Percentiles rank a stretch among this genome's conserved stretches.
Evolutionary conservation across 1,139 yeast genomes (phyloP).

Genomic region (Oligophagozyma castellii): DNA sequence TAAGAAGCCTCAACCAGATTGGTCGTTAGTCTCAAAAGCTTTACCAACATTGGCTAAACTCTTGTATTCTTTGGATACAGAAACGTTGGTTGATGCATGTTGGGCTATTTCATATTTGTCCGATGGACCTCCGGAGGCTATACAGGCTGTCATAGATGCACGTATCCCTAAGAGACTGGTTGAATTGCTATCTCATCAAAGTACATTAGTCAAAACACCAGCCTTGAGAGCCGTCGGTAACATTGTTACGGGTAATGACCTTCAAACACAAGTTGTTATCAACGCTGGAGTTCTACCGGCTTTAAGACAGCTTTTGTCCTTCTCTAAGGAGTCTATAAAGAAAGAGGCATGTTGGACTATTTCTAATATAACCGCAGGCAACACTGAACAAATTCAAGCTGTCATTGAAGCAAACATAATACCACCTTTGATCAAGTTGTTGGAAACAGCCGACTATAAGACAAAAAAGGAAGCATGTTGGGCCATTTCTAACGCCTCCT

Average conservation of each 20-base stretch:
- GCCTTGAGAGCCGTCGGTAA: conserved; percentile 96
- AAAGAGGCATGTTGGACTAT: conserved; percentile 99
- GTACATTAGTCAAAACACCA: conserved; percentile 87
- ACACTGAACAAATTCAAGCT: conserved; percentile 88
- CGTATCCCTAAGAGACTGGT: conserved; percentile 91
- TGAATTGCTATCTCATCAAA: conserved; percentile 71
- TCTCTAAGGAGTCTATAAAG: conserved; percentile 83
- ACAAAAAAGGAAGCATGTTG: conserved; percentile 98
- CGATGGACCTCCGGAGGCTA: conserved; percentile 86
- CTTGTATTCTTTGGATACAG: conserved; percentile 81
- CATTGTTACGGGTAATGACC: conserved; percentile 92
- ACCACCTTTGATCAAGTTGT: conserved; percentile 79
- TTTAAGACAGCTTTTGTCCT: conserved; percentile 61
- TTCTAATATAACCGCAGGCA: conserved; percentile 96
- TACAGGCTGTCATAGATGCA: conserved; percentile 94
- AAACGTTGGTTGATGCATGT: conserved; percentile 91
- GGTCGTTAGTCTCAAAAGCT: conserved; percentile 77
- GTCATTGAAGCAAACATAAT: conserved; percentile 89
- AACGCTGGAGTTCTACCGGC: conserved; percentile 88
- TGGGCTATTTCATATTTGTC: conserved; percentile 96
- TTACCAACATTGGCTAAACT: conserved; percentile 86
- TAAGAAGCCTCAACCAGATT: conserved; percentile 89
- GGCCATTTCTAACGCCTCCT: conserved; percentile 96
- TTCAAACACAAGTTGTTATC: conserved; percentile 89
- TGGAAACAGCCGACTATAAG: conserved; percentile 76